These are phyloP conservation scores for Cytospora chrysosperma DNA, from an alignment of 2,329 filamentous ascomycete species.

Conservation along the genomic window DNA sequence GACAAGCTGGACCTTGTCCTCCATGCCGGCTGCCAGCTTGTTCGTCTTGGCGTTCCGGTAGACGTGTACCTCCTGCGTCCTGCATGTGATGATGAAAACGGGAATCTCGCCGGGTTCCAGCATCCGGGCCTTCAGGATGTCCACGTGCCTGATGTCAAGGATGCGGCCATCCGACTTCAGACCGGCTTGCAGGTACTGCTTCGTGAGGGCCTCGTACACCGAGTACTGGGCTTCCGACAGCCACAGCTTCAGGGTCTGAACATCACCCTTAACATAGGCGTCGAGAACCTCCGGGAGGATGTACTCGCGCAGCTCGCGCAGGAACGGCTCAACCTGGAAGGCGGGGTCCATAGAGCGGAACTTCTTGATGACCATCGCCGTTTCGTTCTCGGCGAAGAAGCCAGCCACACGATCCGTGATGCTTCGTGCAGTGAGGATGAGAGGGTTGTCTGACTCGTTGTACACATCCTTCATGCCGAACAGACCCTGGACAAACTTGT, in stretches of 20 bases:
- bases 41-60: constrained; percentile 90
- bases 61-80: constrained; percentile 96
- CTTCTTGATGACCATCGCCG: constrained; percentile 95
- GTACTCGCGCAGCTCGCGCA: constrained; percentile 94
- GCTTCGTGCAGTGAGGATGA: constrained; percentile 88
- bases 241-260: constrained; percentile 89
- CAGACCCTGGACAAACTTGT: constrained; percentile 81
- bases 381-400: constrained; percentile 99
- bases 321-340: constrained; percentile 93
- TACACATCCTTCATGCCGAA: constrained; percentile 86
- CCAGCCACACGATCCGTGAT: constrained; percentile 91
- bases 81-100: constrained; percentile 94
- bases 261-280: constrained; percentile 95
- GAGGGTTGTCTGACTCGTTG: constrained; percentile 94
- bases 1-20: constrained; percentile 96
- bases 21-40: constrained; percentile 92
- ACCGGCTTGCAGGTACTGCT: constrained; percentile 91
- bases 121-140: constrained; percentile 78
- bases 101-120: constrained; percentile 85
- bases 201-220: constrained; percentile 93
- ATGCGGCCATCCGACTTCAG: constrained; percentile 94
- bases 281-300: constrained; percentile 96
- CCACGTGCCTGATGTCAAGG: constrained; percentile 90
- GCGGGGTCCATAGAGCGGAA: constrained; percentile 93
- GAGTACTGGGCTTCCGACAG: constrained; percentile 94